Evolutionary conservation across 2,329 filamentous ascomycete genomes (phyloP).

Genomic region (Aspergillus sergii): DNA sequence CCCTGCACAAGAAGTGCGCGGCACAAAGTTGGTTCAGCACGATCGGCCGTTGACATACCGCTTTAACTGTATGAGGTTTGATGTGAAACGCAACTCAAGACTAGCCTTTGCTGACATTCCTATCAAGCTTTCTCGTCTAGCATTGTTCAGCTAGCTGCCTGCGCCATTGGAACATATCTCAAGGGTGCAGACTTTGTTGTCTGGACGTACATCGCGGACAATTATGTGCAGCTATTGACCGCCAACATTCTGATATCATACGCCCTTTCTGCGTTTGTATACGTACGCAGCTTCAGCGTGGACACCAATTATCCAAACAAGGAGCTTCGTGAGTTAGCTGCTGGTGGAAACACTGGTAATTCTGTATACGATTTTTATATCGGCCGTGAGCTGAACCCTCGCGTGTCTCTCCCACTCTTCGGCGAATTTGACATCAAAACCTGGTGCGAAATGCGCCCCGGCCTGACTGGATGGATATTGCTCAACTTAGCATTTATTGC

Average conservation of each 20-base stretch:
- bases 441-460: constrained; percentile 83
- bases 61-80: constrained; percentile 63
- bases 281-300: constrained; percentile 77
- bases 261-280: constrained; percentile 72
- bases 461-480: constrained; percentile 82
- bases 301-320: constrained; percentile 59
- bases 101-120: constrained; percentile 7
- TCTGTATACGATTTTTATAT: constrained; percentile 93
- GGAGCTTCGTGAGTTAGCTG: constrained; percentile 73
- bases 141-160: constrained; percentile 66
- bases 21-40: constrained; percentile 62
- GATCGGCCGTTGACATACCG: constrained; percentile 77
- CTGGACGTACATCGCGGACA: constrained; percentile 88
- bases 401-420: constrained; percentile 59
- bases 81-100: not conserved
- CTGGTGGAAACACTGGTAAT: constrained; percentile 77
- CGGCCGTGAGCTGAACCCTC: constrained; percentile 87
- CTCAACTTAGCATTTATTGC: constrained; percentile 79
- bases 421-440: constrained; percentile 79
- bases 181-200: constrained; percentile 78
- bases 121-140: constrained; percentile 69
- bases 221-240: constrained; percentile 81
- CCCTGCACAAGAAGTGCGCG: constrained; percentile 70
- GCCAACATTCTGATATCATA: constrained; percentile 77
- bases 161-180: constrained; percentile 70